A percentile compares a stretch with the other conserved stretches of the same genome.
phyloP scores from a whole-genome alignment of 2,329 filamentous ascomycete genomes.

The Microcera coccophila region DNA sequence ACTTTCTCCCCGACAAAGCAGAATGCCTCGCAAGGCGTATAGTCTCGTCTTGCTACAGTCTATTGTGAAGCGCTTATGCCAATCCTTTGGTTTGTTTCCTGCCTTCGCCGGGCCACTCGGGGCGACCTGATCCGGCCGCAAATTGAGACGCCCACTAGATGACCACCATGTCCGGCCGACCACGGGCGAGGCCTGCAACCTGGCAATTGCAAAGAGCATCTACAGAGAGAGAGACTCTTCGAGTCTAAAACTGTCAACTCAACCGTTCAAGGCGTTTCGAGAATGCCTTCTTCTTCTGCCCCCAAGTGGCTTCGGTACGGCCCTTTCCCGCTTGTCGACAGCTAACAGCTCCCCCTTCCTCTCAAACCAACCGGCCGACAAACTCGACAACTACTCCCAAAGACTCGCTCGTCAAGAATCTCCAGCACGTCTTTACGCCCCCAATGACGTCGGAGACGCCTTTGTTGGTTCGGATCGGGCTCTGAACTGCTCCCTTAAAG shows the following conservation, averaged over 20 bases:
- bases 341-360: constrained; percentile 1
- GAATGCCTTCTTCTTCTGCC: not conserved
- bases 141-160: constrained; percentile 1
- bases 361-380: not conserved
- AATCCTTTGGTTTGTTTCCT: constrained; percentile 23
- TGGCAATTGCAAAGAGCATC: not conserved
- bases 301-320: constrained; percentile 2
- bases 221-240: not conserved
- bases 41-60: not conserved
- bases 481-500: not conserved
- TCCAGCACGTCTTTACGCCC: not conserved
- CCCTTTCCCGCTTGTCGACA: constrained; percentile 2
- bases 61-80: constrained; percentile 19
- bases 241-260: not conserved
- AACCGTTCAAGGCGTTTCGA: not conserved
- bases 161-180: constrained; percentile 6
- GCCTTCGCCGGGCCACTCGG: constrained; percentile 6
- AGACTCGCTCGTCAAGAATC: not conserved
- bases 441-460: not conserved
- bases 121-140: constrained; percentile 5
- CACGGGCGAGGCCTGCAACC: constrained; percentile 4
- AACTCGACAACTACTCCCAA: not conserved
- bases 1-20: not conserved
- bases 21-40: constrained; percentile 11
- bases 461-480: not conserved